Conservation (phyloP, 129 eudicot genomes). For the Flaveria linearis region DNA sequence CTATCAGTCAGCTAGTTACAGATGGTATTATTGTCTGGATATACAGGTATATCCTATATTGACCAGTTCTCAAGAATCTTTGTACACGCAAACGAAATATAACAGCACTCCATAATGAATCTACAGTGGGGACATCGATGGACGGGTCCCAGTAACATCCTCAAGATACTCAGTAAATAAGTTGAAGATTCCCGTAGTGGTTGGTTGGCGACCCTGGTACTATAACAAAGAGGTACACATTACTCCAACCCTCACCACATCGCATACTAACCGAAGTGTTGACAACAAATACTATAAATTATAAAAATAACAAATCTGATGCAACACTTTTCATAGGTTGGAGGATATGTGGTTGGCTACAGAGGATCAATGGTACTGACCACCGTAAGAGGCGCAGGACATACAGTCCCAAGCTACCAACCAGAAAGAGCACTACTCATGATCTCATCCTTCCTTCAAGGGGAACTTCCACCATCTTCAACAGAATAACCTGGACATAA, state of each 20-base stretch:
- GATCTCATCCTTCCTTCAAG: conserved; percentile 56
- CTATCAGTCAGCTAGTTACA: conserved; percentile 42
- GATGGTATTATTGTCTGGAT: conserved; percentile 45
- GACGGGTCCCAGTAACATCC: conserved; percentile 54
- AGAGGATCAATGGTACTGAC: conserved; percentile 40
- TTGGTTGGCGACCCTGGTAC: conserved; percentile 66
- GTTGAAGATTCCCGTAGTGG: conserved; percentile 46
- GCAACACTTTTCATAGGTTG: conserved; percentile 43
- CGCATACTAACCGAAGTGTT: neutral
- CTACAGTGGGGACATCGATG: conserved; percentile 60
- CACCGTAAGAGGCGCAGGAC: conserved; percentile 71
- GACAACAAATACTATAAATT: neutral
- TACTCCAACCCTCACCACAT: neutral
- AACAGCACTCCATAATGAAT: neutral
- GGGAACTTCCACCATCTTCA: conserved; percentile 46
- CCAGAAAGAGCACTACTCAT: conserved; percentile 51
- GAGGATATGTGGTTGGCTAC: conserved; percentile 67
- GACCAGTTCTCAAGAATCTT: neutral
- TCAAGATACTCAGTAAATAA: conserved; percentile 54
- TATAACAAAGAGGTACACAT: conserved; percentile 38
- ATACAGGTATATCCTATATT: conserved; percentile 38
- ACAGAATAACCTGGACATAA: conserved; percentile 15
- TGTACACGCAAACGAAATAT: neutral
- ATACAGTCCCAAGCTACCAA: conserved; percentile 59
- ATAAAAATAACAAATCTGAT: conserved; percentile 9